A percentile compares a stretch with the other conserved stretches of the same genome.
These are phyloP conservation scores for Cladosporium sp. DNA, from an alignment of 2,329 filamentous ascomycete species.

Conservation along the genomic window DNA sequence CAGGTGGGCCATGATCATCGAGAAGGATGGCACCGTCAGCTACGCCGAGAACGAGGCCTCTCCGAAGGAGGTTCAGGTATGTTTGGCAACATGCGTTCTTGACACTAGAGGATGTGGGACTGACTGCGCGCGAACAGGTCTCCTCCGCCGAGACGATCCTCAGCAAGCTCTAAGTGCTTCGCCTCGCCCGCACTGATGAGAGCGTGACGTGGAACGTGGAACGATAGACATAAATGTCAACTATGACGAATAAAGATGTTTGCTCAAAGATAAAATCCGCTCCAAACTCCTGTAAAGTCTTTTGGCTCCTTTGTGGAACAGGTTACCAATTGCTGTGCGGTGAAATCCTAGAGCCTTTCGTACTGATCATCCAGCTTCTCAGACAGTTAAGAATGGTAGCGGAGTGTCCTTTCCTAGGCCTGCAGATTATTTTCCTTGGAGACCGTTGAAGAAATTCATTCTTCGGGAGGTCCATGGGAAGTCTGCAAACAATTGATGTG, in stretches of 20 bases:
- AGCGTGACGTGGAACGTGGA: not conserved
- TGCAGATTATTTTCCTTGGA: too few relatives aligned
- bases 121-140: slow-evolving; percentile 30
- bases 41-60: slow-evolving; percentile 70
- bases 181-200: not conserved
- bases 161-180: slow-evolving; percentile 37
- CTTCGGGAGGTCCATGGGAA: too few relatives aligned
- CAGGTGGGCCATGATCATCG: slow-evolving; percentile 73
- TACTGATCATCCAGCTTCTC: too few relatives aligned
- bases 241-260: not conserved
- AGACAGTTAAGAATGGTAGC: too few relatives aligned
- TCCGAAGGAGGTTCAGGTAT: slow-evolving; percentile 42
- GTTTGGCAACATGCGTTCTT: slow-evolving; percentile 13
- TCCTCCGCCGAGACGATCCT: slow-evolving; percentile 43
- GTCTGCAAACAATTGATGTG: too few relatives aligned
- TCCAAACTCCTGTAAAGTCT: too few relatives aligned
- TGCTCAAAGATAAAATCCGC: not conserved
- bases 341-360: too few relatives aligned
- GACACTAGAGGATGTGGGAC: not conserved
- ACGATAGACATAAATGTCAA: slow-evolving; percentile 8
- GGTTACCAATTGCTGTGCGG: too few relatives aligned
- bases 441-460: too few relatives aligned
- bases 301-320: too few relatives aligned
- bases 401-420: too few relatives aligned
- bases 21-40: slow-evolving; percentile 69